Evolutionary conservation across 139 green algal species (phyloP).

Genomic region (Tetradesmus lagerheimii): DNA sequence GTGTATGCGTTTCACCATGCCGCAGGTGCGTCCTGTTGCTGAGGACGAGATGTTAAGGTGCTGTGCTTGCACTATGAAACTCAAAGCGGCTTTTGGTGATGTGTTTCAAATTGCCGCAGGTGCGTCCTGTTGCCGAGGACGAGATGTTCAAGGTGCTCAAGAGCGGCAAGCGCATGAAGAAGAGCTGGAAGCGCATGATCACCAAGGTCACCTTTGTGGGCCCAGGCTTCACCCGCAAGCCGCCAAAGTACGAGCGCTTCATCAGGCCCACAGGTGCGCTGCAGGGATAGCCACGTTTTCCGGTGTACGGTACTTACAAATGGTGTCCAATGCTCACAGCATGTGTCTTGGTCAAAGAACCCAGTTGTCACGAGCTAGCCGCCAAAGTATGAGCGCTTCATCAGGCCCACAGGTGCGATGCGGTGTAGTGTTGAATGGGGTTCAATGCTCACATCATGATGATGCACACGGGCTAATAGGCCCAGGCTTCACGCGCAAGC

Average conservation of each 20-base stretch:
- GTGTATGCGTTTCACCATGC: too few relatives aligned
- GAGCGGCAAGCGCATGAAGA: constrained; percentile 92
- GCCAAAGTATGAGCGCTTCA: constrained; percentile 99
- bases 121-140: constrained; percentile 97
- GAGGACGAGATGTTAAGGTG: constrained; percentile 99
- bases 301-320: too few relatives aligned
- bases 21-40: constrained; percentile 78
- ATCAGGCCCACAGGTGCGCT: constrained; percentile 92
- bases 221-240: constrained; percentile 97
- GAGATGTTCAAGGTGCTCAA: constrained; percentile 99
- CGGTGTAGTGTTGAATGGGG: too few relatives aligned
- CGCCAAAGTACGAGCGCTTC: constrained; percentile 99
- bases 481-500: constrained; percentile 97
- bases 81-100: too few relatives aligned
- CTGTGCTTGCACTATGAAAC: too few relatives aligned
- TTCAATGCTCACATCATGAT: too few relatives aligned
- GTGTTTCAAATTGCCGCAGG: too few relatives aligned
- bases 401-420: constrained; percentile 89
- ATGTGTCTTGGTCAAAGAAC: too few relatives aligned
- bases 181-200: constrained; percentile 99
- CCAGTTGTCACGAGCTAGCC: constrained; percentile 98
- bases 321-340: too few relatives aligned
- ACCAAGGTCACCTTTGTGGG: constrained; percentile 99
- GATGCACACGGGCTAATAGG: too few relatives aligned
- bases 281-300: too few relatives aligned